Base-by-base conservation (phyloP, 805 yeast species). In the Crinitomyces ghanaensis region DNA sequence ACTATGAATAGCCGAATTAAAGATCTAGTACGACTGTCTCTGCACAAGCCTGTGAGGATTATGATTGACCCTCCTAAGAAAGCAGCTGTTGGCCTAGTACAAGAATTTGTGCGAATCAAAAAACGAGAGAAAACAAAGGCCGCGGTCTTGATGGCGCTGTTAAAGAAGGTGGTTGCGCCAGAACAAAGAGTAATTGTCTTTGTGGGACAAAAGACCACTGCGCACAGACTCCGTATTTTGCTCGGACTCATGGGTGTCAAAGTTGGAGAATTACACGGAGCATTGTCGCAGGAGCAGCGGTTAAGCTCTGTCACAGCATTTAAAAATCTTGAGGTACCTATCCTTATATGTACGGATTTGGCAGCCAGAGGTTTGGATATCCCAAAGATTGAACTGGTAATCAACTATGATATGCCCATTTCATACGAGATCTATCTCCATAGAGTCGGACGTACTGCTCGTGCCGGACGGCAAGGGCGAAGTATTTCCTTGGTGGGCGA, bases 281-380 rank as follows among this genome's bases (percentile, higher is more conserved):
- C 82, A 63, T 63, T 84, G 68, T 55, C 77, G 58, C 70, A 91
- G 61, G 97, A 91, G 44, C 97, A 91, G 60, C 88, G 99, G 66
- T 66, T 88, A 44, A 69, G 69, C 40, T 79, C 81, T 50, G 81
- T 91, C 28, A 79, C 75, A 7, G 79, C 76, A 38, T 91, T 91
- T 64, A 84, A 83, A 48, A 74, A 72, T 42, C 65, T 84, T 43
- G 71, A 72, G 3, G 94, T 86, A 20, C 94, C 97, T 2, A 74
- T 88, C 6, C 65, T 91, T 38, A 68, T 91, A 26, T 91, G 97
- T 76, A 91, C 99, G 1, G 99, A 91, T 69, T 70, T 91, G 56
- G 98, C 98, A 2, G 88, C 98, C 19, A 81, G 99, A 73, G 99
- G 99, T 69, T 70, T 91, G 54, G 99, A 91, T 79, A 91, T 91